A percentile compares a stretch with the other conserved stretches of the same genome.
Evolutionary conservation across 495 filamentous ascomycete species (phyloP).

Genomic region (Cercophora samala): DNA sequence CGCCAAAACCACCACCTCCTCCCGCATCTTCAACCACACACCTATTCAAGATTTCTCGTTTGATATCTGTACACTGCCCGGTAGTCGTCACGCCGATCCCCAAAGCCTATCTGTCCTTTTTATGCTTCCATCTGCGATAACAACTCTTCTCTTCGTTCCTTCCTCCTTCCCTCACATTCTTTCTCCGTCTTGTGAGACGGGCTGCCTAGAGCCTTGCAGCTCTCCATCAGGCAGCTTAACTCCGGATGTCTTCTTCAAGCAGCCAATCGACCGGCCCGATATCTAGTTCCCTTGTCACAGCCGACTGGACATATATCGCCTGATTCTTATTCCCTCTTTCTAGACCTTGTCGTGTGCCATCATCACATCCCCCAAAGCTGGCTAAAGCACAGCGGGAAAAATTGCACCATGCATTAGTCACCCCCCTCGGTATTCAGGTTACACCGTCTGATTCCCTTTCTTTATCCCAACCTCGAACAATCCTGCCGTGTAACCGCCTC

Average conservation of each 20-base stretch:
- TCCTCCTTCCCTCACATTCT: neutral
- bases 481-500: neutral
- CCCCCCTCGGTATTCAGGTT: constrained; percentile 14
- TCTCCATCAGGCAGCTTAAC: neutral
- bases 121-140: neutral
- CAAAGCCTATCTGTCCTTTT: neutral
- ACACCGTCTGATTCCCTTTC: constrained; percentile 15
- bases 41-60: constrained; percentile 8
- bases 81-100: neutral
- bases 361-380: neutral
- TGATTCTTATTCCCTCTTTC: neutral
- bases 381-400: neutral
- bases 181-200: neutral
- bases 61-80: neutral
- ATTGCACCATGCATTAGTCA: constrained; percentile 1
- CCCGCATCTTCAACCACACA: constrained; percentile 13
- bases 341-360: neutral
- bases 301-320: neutral
- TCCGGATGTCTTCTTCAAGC: neutral
- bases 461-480: neutral
- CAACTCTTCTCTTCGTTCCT: neutral
- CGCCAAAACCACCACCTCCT: neutral
- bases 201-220: neutral
- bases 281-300: neutral
- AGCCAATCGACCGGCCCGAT: neutral